These are phyloP conservation scores for Yamadazyma trypodendri DNA, from an alignment of 1,139 yeast genomes.

Conservation along the genomic window DNA sequence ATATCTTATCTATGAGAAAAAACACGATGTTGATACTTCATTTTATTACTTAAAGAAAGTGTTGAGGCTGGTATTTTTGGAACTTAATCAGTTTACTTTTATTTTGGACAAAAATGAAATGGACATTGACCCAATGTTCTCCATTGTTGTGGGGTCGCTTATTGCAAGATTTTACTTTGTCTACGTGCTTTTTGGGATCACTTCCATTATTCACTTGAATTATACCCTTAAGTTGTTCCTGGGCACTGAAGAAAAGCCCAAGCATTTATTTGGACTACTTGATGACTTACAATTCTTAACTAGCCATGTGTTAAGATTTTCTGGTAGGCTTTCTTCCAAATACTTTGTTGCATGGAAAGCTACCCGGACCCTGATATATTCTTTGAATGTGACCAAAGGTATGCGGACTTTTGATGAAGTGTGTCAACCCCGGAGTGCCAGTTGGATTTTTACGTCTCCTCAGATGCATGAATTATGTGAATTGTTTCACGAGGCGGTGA, in stretches of 20 bases:
- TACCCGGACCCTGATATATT: slow-evolving; percentile 7
- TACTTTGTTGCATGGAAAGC: slow-evolving; percentile 15
- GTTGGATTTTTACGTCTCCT: slow-evolving; percentile 10
- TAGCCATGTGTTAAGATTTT: slow-evolving; percentile 7
- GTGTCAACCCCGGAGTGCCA: slow-evolving; percentile 9
- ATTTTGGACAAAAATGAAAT: slow-evolving; percentile 5
- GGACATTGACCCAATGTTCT: slow-evolving; percentile 10
- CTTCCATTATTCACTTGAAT: slow-evolving; percentile 12
- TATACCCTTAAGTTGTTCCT: slow-evolving; percentile 10
- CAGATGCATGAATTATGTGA: slow-evolving; percentile 15
- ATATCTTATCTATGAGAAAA: slow-evolving; percentile 25
- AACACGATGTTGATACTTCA: slow-evolving; percentile 18
- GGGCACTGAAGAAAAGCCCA: slow-evolving; percentile 12
- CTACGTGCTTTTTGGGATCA: slow-evolving; percentile 9
- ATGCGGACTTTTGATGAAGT: slow-evolving; percentile 10
- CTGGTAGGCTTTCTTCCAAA: slow-evolving; percentile 10
- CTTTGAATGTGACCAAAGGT: slow-evolving; percentile 7
- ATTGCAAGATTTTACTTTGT: slow-evolving; percentile 13
- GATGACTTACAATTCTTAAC: slow-evolving; percentile 7
- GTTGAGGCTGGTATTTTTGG: slow-evolving; percentile 18
- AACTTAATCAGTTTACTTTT: slow-evolving; percentile 17
- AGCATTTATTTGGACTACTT: slow-evolving; percentile 10
- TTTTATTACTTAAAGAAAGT: slow-evolving; percentile 27
- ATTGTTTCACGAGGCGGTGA: slow-evolving; percentile 6
- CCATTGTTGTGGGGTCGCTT: slow-evolving; percentile 13